Evolutionary conservation across 1,284 basidiomycete species (phyloP), one percentile per base, ranked within the genome.

Genomic region (Irpex rosettiformis): DNA sequence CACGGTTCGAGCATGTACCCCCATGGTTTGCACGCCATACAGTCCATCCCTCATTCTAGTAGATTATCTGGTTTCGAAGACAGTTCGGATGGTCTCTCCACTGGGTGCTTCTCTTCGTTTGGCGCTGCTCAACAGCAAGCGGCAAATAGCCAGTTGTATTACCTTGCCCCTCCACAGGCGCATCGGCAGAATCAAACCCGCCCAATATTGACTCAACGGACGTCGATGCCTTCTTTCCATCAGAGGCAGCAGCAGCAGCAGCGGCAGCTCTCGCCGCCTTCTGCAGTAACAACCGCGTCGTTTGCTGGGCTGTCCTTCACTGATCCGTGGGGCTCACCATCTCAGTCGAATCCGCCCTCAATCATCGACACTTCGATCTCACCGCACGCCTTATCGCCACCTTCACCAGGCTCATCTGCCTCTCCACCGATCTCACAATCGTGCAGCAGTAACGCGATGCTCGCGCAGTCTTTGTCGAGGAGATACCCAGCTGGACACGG

Each of bases 341-440:
- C 56, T n/a, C 56, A 52, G 22, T 40, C 58, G 48, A 27, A 45
- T 1, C n/a, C 48, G 29, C 13, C 37, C 40, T 51, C 58, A 13
- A 4, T 18, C 54, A 24, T 59, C 58, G 49, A 52, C 40, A 51
- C 37, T 25, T 42, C 51, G 40, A 49, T 54, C 13, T 58, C 57
- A 29, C 49, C 54, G 13, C 30, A 47, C 37, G 49, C 33, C 3
- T 13, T 40, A 7, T 48, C 53, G 16, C 54, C 53, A 6, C 22
- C 49, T 16, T 56, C 58, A 18, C 56, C 59, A 24, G 48, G 48
- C 22, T 51, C 51, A 22, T 7, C 58, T 3, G 56, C 58, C 24
- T 52, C 61, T 25, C 61, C 61, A 4, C 61, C 54, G 28, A 61
- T 61, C 45, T 55, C 60, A 27, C 60, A 59, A 37, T 33, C 59